These are phyloP conservation scores for Vitis vinifera DNA, from an alignment of 164 flowering plant species.

Conservation along the genomic window ASM3070453v1 NC_081817.1:21471001-21471500, in stretches of 20 bases:
- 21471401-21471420: not conserved
- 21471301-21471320: conserved; percentile 98
- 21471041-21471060: no score
- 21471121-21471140: no score
- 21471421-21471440: not conserved
- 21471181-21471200: not conserved
- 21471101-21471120: no score
- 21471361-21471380: not conserved
- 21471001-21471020: no score
- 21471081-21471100: no score
- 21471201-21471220: conserved; percentile 45
- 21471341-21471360: conserved; percentile 55
- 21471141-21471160: no score
- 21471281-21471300: conserved; percentile 99
- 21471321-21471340: conserved; percentile 96
- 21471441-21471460: not conserved
- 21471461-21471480: not conserved
- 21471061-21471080: no score
- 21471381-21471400: not conserved
- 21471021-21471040: no score
- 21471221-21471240: conserved; percentile 58
- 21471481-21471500: not conserved
- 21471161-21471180: not conserved
- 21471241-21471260: conserved; percentile 79
- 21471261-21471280: conserved; percentile 75